Base-by-base conservation (phyloP, 2,329 filamentous ascomycete species). In the Paracoccidioides brasiliensis region DNA sequence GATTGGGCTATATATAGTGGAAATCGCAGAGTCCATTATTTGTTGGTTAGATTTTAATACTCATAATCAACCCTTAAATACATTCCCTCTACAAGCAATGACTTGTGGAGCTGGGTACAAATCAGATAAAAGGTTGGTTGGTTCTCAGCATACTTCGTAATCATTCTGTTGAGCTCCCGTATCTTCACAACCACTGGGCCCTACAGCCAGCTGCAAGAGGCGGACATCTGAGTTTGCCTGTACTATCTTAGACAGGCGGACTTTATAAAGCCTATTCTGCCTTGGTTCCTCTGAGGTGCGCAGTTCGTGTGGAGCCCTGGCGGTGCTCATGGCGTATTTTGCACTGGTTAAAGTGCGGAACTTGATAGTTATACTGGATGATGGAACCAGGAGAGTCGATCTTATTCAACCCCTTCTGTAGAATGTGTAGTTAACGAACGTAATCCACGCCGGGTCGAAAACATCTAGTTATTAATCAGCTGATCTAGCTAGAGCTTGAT, bases 281-380 rank as follows among this genome's bases (percentile, higher is more conserved):
- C 89, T 82, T 44, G 85, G 86, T 66, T 93, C 85, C 42, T 78
- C 71, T 3, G 85, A 84, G 9, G 89, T 94, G 54, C 88, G 80
- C 61, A 89, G 80, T 57, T 85, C 74, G 64, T 93, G 88, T 22
- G 74, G 72, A 48, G 72, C 64, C 14, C 56, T 40, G 4, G 59
- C 58, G 2, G 61, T 22, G 22, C 22, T n/a, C n/a, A n/a, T n/a
- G n/a, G n/a, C n/a, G n/a, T n/a, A n/a, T n/a, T n/a, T n/a, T n/a
- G n/a, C n/a, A n/a, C n/a, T n/a, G n/a, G n/a, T n/a, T n/a, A n/a
- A n/a, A n/a, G n/a, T n/a, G n/a, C n/a, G n/a, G n/a, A n/a, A n/a
- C n/a, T n/a, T n/a, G n/a, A n/a, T n/a, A n/a, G n/a, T n/a, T n/a
- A n/a, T n/a, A n/a, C n/a, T n/a, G n/a, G n/a, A n/a, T n/a, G n/a